phyloP scores from a whole-genome alignment of 2,329 filamentous ascomycete species.

The Amylocarpus encephaloides region DNA sequence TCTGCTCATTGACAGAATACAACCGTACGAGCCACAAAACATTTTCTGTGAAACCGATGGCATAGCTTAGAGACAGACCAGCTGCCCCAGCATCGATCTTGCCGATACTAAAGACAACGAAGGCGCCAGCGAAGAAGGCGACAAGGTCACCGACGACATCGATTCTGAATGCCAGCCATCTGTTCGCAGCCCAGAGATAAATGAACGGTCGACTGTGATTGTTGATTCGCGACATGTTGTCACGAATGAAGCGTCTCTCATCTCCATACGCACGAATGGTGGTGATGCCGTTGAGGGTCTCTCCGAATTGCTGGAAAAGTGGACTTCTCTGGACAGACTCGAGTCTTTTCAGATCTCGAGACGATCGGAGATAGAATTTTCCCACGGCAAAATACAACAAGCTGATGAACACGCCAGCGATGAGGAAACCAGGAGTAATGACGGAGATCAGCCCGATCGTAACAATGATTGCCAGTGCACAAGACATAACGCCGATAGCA shows the following conservation, averaged over 20 bases:
- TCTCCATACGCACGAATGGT: conserved; percentile 97
- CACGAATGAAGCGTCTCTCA: conserved; percentile 84
- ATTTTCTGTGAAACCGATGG: conserved; percentile 94
- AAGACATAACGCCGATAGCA: conserved; percentile 70
- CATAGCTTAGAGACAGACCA: conserved; percentile 90
- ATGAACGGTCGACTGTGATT: conserved; percentile 89
- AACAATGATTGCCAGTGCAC: conserved; percentile 63
- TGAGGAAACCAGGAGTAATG: conserved; percentile 86
- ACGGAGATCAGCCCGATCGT: conserved; percentile 81
- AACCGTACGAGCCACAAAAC: conserved; percentile 93
- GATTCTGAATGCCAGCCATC: conserved; percentile 91
- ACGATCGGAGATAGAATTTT: conserved; percentile 82
- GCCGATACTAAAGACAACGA: conserved; percentile 78
- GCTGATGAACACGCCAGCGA: conserved; percentile 80
- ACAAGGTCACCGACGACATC: conserved; percentile 88
- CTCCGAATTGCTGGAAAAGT: conserved; percentile 95
- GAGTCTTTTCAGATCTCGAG: conserved; percentile 89
- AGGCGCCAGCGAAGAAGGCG: conserved; percentile 86
- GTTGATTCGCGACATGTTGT: conserved; percentile 85
- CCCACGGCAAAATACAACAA: conserved; percentile 77
- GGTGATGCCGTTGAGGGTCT: conserved; percentile 89
- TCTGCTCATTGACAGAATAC: conserved; percentile 94
- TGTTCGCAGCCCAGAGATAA: conserved; percentile 92
- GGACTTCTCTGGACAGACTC: conserved; percentile 93
- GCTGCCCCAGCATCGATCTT: conserved; percentile 84